Evolutionary conservation across 176 grass and related monocot species (phyloP), one percentile per base, ranked within the genome.

Genomic region (Rhynchospora tenuis): DNA sequence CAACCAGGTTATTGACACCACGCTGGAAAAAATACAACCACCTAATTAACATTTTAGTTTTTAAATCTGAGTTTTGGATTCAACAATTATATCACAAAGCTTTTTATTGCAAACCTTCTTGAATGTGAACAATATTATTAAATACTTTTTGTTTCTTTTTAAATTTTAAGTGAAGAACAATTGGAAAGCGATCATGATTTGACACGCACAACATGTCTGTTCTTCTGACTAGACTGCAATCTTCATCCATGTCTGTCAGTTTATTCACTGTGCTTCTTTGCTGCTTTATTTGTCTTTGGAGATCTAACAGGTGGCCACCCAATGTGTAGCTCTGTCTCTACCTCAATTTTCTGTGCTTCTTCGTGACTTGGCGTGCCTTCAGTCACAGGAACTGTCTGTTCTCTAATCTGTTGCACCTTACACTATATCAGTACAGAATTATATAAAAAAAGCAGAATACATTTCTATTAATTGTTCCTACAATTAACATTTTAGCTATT

Each of bases 311-410:
- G 62, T 73, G 87, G 87, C 38, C 73, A 89, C 14, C 83, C 87
- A 33, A 89, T 89, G 45, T 72, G 66, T 83, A 89, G 46, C 58
- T 89, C 87, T 47, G 83, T 89, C 65, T 89, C 87, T 31, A 89
- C 87, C 43, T 85, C 87, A 0, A 72, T 55, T 20, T 72, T 38
- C 31, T 59, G 54, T 1, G 2, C 63, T 23, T 73, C 51, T 43
- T 42, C 54, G 7, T 60, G 10, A 6, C 12, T 0, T 17, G 24
- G 64, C 15, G 11, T 59, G 43, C 31, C 27, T 82, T 66, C 74
- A 31, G 28, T 59, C 1, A 48, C 28, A 43, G 55, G 12, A 52
- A 51, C 47, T 75, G 27, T 52, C 20, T 29, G 24, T 81, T 55
- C 55, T 59, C 50, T 26, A 54, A 60, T 28, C 43, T 62, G 72